Evolutionary conservation across 257 asterid genomes (phyloP).

Genomic region (Rhazya stricta): DNA sequence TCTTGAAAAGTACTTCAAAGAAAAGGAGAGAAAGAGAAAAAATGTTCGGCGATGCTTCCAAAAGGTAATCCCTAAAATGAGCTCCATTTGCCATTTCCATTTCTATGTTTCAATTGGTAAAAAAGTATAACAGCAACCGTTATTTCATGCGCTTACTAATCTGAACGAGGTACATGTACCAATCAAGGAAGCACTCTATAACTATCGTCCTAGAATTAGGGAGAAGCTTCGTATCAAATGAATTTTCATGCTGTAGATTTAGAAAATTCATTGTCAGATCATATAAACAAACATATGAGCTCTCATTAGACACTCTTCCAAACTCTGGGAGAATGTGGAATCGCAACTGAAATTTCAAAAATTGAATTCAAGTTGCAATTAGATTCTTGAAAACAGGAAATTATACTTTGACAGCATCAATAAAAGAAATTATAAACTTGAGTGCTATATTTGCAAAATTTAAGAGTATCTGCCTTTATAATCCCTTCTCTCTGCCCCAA

Average conservation of each 20-base stretch:
- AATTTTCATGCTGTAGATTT: background rate
- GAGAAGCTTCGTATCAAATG: background rate
- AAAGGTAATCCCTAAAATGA: background rate
- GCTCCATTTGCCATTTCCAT: background rate
- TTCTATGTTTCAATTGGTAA: background rate
- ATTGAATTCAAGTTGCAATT: too few relatives aligned
- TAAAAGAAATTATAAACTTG: too few relatives aligned
- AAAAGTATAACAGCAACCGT: background rate
- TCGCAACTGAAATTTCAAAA: too few relatives aligned
- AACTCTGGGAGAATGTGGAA: background rate
- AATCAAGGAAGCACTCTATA: background rate
- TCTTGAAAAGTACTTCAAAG: background rate
- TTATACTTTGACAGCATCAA: too few relatives aligned
- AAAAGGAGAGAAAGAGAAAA: background rate
- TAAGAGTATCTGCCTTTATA: too few relatives aligned
- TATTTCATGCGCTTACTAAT: background rate
- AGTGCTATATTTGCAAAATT: too few relatives aligned
- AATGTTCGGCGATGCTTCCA: background rate
- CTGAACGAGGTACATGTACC: background rate
- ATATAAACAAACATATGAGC: background rate
- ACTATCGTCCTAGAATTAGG: background rate
- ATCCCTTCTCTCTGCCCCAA: too few relatives aligned
- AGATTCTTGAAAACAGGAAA: too few relatives aligned
- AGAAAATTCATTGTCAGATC: background rate
- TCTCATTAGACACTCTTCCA: background rate